These are phyloP conservation scores for Eimeria falciformis DNA, from an alignment of 169 alveolate species.

Conservation along the genomic window DNA sequence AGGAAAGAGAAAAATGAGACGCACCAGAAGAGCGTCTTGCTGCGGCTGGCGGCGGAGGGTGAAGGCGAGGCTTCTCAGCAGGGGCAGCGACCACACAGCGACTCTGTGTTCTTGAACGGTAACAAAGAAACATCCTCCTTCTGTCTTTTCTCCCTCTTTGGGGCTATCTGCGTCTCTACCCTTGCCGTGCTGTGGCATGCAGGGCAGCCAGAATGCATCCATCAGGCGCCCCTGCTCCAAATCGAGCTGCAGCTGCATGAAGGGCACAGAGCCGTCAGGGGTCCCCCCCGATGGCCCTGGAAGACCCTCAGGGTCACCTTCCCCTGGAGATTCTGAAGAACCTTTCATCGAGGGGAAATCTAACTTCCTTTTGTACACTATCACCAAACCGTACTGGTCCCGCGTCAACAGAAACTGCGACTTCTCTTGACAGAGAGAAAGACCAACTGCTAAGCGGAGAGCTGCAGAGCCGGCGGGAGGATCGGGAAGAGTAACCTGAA, in stretches of 20 bases:
- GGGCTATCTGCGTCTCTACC: not conserved
- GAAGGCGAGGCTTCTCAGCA: slow-evolving; percentile 5
- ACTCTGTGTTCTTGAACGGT: slow-evolving; percentile 21
- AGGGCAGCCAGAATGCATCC: slow-evolving; percentile 47
- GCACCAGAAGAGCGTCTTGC: not conserved
- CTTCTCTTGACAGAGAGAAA: slow-evolving; percentile 32
- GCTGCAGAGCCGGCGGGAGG: not conserved
- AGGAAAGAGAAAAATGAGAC: too few relatives aligned
- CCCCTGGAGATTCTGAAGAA: not conserved
- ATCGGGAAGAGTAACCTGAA: slow-evolving; percentile 4
- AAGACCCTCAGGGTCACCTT: not conserved
- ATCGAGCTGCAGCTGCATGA: slow-evolving; percentile 44
- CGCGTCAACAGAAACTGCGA: not conserved
- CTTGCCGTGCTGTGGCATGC: slow-evolving; percentile 15
- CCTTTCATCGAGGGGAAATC: not conserved
- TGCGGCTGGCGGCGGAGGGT: not conserved
- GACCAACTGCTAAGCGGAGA: not conserved
- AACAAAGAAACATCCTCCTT: slow-evolving; percentile 32
- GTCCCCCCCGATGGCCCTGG: not conserved
- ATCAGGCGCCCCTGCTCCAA: slow-evolving; percentile 27
- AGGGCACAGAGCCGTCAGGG: slow-evolving; percentile 1
- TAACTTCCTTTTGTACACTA: slow-evolving; percentile 9
- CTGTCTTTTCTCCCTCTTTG: not conserved
- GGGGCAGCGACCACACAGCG: slow-evolving; percentile 30
- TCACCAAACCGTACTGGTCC: not conserved